Base-by-base conservation (phyloP, 2,329 filamentous ascomycete genomes). In the Curvularia hawaiiensis region DNA sequence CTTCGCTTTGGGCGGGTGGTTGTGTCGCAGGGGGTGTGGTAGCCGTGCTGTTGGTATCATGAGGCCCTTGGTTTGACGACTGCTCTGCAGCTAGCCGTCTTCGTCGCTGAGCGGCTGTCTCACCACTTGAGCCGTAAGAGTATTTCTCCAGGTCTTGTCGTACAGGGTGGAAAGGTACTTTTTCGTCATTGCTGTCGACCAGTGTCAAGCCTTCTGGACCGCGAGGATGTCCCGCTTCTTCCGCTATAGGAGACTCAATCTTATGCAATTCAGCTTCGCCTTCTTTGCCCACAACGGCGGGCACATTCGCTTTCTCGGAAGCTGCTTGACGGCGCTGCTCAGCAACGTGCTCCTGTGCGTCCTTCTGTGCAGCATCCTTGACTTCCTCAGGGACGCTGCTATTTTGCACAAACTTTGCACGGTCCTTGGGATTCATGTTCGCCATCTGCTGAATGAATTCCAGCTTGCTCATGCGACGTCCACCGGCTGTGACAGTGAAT, bases 391-490 rank as follows among this genome's bases (percentile, higher is more conserved):
- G 80, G 2, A 76, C 79, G 58, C 82, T 74, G 64, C 76, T 80
- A 52, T 79, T 70, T 56, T 83, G 79, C 7, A 83, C 76, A 28
- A 79, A 75, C 47, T 78, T 80, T 14, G 80, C 82, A 38, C 85
- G 83, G 14, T 87, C 85, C 68, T 85, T 85, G 24, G 85, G 84
- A 71, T 94, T 90, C 58, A 94, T 81, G 62, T 87, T 85, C 62
- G 87, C 85, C 69, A 95, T 88, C 70, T 91, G 87, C 46, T 83
- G 80, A 59, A 95, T 86, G 71, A 95, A 94, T 69, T 92, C 90
- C 4, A 88, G 86, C 77, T 93, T 93, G 60, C 84, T 92, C 85
- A 95, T 89, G 47, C 90, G 85, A 60, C 83, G 82, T 6, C 89
- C 89, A n/a, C 87, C 85, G 33, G 88, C 86, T 44, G 84, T 86